phyloP scores from a whole-genome alignment of 2,329 filamentous ascomycete species.

The Tolypocladium ophioglossoides region DNA sequence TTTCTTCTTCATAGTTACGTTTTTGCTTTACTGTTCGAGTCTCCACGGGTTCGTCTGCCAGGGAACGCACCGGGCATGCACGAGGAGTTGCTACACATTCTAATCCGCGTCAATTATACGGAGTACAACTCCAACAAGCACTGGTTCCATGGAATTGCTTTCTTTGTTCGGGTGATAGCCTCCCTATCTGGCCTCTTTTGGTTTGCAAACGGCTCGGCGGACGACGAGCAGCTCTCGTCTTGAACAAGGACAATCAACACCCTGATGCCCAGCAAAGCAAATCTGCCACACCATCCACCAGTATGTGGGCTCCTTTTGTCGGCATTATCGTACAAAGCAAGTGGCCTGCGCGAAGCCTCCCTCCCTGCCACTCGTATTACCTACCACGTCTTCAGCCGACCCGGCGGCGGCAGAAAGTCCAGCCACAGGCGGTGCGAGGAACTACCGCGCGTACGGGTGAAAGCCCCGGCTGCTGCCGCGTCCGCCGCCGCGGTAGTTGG shows the following conservation, averaged over 20 bases:
- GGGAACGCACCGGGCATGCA: not conserved
- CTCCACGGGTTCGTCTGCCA: not conserved
- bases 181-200: not conserved
- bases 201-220: not conserved
- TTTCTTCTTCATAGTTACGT: not conserved
- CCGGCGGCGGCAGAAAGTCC: not conserved
- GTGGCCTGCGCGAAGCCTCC: not conserved
- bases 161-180: not conserved
- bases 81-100: not conserved
- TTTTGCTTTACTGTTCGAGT: not conserved
- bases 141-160: not conserved
- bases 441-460: slow-evolving; percentile 57
- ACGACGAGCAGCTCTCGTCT: not conserved
- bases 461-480: slow-evolving; percentile 64
- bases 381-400: not conserved
- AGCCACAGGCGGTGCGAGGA: no score
- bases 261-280: not conserved
- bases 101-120: not conserved
- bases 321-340: not conserved
- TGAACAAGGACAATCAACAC: not conserved
- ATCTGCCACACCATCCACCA: not conserved
- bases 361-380: not conserved
- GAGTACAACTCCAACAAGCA: not conserved
- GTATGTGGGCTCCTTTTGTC: not conserved
- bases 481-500: slow-evolving; percentile 87